A percentile compares a stretch with the other conserved stretches of the same genome.
Evolutionary conservation across 129 eudicot species (phyloP).

Genomic region (Flaveria sonorensis): DNA sequence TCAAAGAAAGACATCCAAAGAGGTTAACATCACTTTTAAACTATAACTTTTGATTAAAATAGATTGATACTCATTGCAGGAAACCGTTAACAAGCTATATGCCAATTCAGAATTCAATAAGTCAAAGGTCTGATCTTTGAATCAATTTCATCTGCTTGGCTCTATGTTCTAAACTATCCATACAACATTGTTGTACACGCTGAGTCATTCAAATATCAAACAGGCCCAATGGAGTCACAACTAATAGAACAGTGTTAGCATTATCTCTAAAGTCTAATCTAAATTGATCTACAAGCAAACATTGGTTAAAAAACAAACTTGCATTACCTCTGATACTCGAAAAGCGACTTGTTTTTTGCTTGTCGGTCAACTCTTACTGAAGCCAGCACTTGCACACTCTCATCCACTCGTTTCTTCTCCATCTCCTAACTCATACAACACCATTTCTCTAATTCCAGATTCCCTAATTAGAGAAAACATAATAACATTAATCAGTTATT

Average conservation of each 20-base stretch:
- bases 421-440: constrained; percentile 10
- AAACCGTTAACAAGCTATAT: not conserved
- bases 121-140: not conserved
- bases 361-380: constrained; percentile 37
- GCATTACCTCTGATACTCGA: constrained; percentile 65
- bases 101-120: not conserved
- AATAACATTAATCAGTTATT: not conserved
- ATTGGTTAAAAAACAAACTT: not conserved
- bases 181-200: too few relatives aligned
- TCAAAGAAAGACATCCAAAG: not conserved
- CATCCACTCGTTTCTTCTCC: constrained; percentile 1
- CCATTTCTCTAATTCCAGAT: constrained; percentile 4
- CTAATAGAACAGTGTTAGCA: not conserved
- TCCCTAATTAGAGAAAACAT: not conserved
- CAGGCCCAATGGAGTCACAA: too few relatives aligned
- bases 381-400: not conserved
- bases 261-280: not conserved
- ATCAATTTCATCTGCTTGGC: not conserved
- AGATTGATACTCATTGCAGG: not conserved
- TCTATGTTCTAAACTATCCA: not conserved
- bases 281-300: constrained; percentile 23
- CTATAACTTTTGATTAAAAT: not conserved
- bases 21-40: constrained; percentile 3
- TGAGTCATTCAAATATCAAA: too few relatives aligned
- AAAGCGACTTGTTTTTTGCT: constrained; percentile 23